Evolutionary conservation across 768 basidiomycete species (phyloP).

Genomic region (Boletus vinaceobasis): DNA sequence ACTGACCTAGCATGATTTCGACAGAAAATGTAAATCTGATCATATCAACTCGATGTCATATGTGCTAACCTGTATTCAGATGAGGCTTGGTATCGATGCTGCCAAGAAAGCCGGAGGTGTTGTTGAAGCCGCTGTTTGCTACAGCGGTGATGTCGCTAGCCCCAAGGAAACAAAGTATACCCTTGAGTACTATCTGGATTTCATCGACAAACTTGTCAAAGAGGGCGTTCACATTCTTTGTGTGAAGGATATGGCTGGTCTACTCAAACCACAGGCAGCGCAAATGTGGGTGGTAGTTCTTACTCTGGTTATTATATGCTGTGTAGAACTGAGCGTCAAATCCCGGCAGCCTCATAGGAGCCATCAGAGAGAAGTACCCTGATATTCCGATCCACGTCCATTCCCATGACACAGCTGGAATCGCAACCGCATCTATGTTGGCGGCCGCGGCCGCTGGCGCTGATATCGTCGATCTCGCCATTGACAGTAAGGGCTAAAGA

Average conservation of each 20-base stretch:
- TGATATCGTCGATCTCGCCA: slow-evolving; percentile 96
- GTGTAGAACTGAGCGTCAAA: slow-evolving; percentile 4
- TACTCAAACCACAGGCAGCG: slow-evolving; percentile 93
- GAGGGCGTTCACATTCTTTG: slow-evolving; percentile 97
- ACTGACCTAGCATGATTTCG: slow-evolving; percentile 4
- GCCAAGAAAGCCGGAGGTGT: slow-evolving; percentile 99
- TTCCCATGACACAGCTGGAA: slow-evolving; percentile 99
- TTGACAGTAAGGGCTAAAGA: slow-evolving; percentile 73
- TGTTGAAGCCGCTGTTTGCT: slow-evolving; percentile 95
- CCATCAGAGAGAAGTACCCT: slow-evolving; percentile 93
- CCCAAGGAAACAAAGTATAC: slow-evolving; percentile 97
- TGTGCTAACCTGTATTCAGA: slow-evolving; percentile 44
- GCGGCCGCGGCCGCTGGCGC: slow-evolving; percentile 96
- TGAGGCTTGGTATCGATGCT: slow-evolving; percentile 97
- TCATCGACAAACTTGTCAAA: slow-evolving; percentile 86
- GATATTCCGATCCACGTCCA: slow-evolving; percentile 99
- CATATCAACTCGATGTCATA: not conserved
- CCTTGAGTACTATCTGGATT: slow-evolving; percentile 94
- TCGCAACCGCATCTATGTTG: slow-evolving; percentile 96
- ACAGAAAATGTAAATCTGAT: slow-evolving; percentile 62
- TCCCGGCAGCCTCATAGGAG: slow-evolving; percentile 72
- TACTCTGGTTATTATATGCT: not conserved
- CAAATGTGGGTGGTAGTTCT: slow-evolving; percentile 63
- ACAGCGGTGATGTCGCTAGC: slow-evolving; percentile 95
- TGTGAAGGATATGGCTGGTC: slow-evolving; percentile 98